Evolutionary conservation across 1,284 basidiomycete genomes (phyloP).

Genomic region (Bondarzewia mesenterica): DNA sequence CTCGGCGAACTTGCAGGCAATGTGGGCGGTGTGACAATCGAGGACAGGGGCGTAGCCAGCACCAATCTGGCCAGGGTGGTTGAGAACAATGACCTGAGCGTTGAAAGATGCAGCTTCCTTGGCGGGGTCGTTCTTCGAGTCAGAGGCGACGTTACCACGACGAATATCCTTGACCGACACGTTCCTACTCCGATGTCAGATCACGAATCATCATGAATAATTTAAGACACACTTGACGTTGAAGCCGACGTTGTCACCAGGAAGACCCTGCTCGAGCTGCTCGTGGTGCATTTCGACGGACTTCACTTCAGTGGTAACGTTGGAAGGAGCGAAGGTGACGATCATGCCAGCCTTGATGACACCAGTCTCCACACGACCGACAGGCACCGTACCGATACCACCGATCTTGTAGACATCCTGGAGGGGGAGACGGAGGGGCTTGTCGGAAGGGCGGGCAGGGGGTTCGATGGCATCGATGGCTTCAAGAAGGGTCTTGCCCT

Average conservation of each 20-base stretch:
- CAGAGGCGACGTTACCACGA: conserved; percentile 97
- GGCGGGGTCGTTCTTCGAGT: conserved; percentile 99
- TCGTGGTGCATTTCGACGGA: conserved; percentile 99
- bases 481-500: conserved; percentile 99
- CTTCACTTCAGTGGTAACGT: conserved; percentile 99
- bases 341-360: conserved; percentile 99
- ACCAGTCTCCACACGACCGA: conserved; percentile 99
- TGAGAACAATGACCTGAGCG: conserved; percentile 99
- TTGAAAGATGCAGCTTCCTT: conserved; percentile 99
- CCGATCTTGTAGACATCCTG: conserved; percentile 99
- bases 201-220: not conserved
- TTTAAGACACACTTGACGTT: conserved; percentile 73
- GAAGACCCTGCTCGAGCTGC: conserved; percentile 90
- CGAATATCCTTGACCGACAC: conserved; percentile 99
- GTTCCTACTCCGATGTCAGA: conserved; percentile 60
- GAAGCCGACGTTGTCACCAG: conserved; percentile 99
- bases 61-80: conserved; percentile 99
- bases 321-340: conserved; percentile 93
- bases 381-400: conserved; percentile 99
- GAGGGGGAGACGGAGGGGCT: conserved; percentile 99
- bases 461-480: conserved; percentile 99
- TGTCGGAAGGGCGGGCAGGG: conserved; percentile 93
- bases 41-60: conserved; percentile 97
- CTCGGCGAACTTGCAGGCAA: conserved; percentile 99
- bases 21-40: conserved; percentile 99